Evolutionary conservation across 2,329 filamentous ascomycete genomes (phyloP), one percentile per base, ranked within the genome.

Genomic region (Colletotrichum horii): DNA sequence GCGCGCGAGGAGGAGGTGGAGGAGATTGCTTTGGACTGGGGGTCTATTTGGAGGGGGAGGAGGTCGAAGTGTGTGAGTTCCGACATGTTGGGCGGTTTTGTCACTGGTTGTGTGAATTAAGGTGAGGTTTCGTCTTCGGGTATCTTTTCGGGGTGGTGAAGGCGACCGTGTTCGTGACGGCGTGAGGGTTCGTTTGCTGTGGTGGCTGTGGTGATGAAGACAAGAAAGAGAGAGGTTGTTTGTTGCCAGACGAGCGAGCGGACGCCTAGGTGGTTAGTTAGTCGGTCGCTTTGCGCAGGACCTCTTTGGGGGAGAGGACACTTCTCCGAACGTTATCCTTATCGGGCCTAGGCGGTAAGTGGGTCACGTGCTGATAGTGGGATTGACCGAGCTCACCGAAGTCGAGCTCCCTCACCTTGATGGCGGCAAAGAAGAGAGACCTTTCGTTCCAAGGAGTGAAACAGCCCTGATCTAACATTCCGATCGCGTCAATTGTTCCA

Each of bases 31-130:
- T 98, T 98, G 82, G 94, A 94, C 79, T 92, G 85, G n/a, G 95
- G 91, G 87, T 98, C 94, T 84, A 98, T 91, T 77, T 91, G 88
- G 69, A 99, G 89, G 48, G 95, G 94, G 82, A 98, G 93, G 80
- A 95, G 92, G 79, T 93, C 94, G 90, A 96, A 98, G 80, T 93
- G 93, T 76, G 94, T 93, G 79, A 89, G 85, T 82, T 92, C 89
- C n/a, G 89, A 87, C 90, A 91, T 91, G 70, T 68, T 83, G 77
- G 71, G 66, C 64, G 58, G 34, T 64, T 52, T 52, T 22, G 43
- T n/a, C n/a, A n/a, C n/a, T n/a, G n/a, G n/a, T 16, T n/a, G 65
- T 68, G 34, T 71, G 61, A 32, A 24, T 22, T 56, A n/a, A 14
- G 38, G 11, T 22, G 7, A 8, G 38, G 19, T 28, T 32, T 70